These are phyloP conservation scores for Conringia planisiliqua DNA, from an alignment of 345 rosid species.

Conservation along the genomic window DNA sequence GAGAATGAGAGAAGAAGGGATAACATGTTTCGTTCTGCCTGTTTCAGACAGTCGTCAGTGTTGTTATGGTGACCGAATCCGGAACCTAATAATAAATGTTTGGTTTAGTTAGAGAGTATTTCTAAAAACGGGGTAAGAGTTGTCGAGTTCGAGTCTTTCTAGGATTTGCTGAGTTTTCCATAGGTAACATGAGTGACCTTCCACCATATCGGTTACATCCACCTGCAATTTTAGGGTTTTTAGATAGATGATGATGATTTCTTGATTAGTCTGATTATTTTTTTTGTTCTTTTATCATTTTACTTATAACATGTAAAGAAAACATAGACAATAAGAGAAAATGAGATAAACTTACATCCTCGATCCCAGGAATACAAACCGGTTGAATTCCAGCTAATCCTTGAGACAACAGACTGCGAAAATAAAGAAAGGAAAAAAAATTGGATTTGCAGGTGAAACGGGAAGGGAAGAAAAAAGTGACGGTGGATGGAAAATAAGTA, in stretches of 20 bases:
- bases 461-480: background rate
- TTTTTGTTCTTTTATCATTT: background rate
- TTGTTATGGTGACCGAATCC: background rate
- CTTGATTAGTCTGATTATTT: background rate
- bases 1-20: background rate
- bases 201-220: slow-evolving; percentile 64
- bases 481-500: slow-evolving; percentile 18
- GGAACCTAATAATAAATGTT: background rate
- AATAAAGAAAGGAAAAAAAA: background rate
- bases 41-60: background rate
- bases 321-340: background rate
- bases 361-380: slow-evolving; percentile 62
- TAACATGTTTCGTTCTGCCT: background rate
- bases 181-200: slow-evolving; percentile 89
- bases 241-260: background rate
- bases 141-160: slow-evolving; percentile 76
- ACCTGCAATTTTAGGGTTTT: slow-evolving; percentile 44
- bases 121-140: slow-evolving; percentile 65
- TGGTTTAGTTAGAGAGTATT: slow-evolving; percentile 24
- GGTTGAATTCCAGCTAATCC: slow-evolving; percentile 97
- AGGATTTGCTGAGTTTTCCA: slow-evolving; percentile 76
- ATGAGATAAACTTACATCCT: slow-evolving; percentile 54
- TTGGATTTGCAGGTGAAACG: background rate
- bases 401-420: slow-evolving; percentile 68
- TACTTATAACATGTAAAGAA: background rate